Evolutionary conservation across 495 filamentous ascomycete species (phyloP).

Genomic region (Wilcoxina mikolae): DNA sequence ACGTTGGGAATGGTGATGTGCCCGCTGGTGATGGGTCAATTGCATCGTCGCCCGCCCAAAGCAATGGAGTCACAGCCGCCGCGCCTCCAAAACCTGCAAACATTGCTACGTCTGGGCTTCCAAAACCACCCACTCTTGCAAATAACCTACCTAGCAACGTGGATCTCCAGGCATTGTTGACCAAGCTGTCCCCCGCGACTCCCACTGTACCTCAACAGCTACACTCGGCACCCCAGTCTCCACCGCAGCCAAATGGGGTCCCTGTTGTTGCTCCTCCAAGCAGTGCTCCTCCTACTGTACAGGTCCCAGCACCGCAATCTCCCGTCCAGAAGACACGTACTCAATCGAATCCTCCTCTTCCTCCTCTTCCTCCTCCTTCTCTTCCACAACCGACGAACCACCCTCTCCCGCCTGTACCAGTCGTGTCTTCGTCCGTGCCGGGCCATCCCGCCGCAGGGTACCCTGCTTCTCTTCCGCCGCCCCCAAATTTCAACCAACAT

Average conservation of each 20-base stretch:
- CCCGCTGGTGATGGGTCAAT: slow-evolving; percentile 20
- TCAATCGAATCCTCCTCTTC: slow-evolving; percentile 5
- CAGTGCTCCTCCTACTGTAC: slow-evolving; percentile 9
- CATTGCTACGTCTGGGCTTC: slow-evolving; percentile 9
- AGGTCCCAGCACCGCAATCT: not conserved
- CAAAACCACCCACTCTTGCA: slow-evolving; percentile 9
- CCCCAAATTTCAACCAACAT: slow-evolving; percentile 27
- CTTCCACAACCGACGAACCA: slow-evolving; percentile 23
- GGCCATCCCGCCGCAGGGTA: slow-evolving; percentile 24
- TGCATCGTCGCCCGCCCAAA: not conserved
- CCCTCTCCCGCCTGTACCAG: slow-evolving; percentile 21
- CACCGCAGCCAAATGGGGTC: slow-evolving; percentile 6
- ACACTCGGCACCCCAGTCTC: not conserved
- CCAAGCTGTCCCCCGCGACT: slow-evolving; percentile 28
- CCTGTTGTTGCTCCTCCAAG: slow-evolving; percentile 13
- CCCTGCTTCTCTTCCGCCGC: slow-evolving; percentile 24
- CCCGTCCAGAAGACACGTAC: slow-evolving; percentile 1
- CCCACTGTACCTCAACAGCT: slow-evolving; percentile 14
- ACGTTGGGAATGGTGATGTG: slow-evolving; percentile 25
- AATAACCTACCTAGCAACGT: slow-evolving; percentile 27
- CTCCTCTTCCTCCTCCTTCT: slow-evolving; percentile 15
- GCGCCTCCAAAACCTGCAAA: slow-evolving; percentile 18
- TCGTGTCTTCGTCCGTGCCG: slow-evolving; percentile 16
- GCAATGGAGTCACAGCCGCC: slow-evolving; percentile 16
- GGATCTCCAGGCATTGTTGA: slow-evolving; percentile 29